Conservation (phyloP, 164 flowering plant species). For the Annona cherimola region DNA sequence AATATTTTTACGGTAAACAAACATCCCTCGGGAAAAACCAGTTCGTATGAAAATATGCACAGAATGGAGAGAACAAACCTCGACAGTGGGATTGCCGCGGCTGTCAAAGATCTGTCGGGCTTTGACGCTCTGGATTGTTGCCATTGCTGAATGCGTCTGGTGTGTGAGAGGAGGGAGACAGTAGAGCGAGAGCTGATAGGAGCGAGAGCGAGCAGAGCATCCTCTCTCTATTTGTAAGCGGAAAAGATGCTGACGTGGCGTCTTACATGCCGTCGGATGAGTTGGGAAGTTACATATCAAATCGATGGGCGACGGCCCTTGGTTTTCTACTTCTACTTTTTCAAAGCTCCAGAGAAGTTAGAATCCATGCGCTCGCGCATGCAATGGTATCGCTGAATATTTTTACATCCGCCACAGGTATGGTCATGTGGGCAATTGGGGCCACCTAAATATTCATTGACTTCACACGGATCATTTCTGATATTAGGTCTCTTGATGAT, state of each 20-base stretch:
- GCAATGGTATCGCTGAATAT: too few relatives aligned
- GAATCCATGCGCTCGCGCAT: too few relatives aligned
- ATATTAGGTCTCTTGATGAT: too few relatives aligned
- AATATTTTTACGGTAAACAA: too few relatives aligned
- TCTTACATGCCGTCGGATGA: constrained; percentile 11
- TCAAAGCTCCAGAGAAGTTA: too few relatives aligned
- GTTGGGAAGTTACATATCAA: neutral
- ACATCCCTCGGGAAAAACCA: too few relatives aligned
- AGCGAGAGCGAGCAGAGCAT: neutral
- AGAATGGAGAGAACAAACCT: constrained; percentile 75
- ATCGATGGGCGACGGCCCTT: neutral
- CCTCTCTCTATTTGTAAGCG: constrained; percentile 13
- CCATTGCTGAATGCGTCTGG: neutral
- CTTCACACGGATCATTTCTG: too few relatives aligned
- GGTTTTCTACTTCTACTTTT: too few relatives aligned
- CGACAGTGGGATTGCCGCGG: constrained; percentile 91
- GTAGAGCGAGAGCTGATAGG: neutral
- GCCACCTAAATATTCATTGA: too few relatives aligned
- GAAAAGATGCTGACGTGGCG: neutral
- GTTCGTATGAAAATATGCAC: too few relatives aligned
- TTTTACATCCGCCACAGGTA: too few relatives aligned
- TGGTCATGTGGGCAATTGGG: too few relatives aligned
- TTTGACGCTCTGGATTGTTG: constrained; percentile 54
- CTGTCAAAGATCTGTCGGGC: constrained; percentile 96
- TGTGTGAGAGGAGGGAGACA: neutral